Percentiles rank a stretch among this genome's conserved stretches.
Conservation (phyloP, 2,329 filamentous ascomycete genomes). For the Beauveria bassiana region DNA sequence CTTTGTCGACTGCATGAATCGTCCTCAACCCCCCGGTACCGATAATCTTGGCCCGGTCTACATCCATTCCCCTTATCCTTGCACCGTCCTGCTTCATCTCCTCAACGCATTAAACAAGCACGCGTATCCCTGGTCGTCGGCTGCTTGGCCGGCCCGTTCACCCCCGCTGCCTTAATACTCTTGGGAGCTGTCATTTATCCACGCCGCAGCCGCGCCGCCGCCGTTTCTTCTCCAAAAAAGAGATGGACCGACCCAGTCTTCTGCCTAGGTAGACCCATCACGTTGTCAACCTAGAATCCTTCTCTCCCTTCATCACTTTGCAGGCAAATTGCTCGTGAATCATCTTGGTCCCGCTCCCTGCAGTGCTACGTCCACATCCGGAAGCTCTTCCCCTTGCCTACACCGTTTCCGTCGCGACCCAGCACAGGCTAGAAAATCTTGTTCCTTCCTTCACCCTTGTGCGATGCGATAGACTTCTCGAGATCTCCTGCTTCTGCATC, state of each 20-base stretch:
- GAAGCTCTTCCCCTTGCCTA: neutral
- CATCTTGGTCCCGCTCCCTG: neutral
- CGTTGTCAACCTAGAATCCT: neutral
- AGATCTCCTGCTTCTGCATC: neutral
- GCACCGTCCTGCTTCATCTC: neutral
- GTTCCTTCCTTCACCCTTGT: neutral
- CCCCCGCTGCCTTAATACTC: conserved; percentile 11
- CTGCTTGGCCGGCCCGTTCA: conserved; percentile 6
- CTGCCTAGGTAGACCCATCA: conserved; percentile 5
- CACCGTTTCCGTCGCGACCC: neutral
- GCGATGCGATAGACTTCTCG: conserved; percentile 1
- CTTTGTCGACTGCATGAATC: neutral
- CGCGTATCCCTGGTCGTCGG: conserved; percentile 2
- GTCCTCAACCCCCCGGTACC: neutral
- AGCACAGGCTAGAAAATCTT: neutral
- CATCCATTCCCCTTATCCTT: neutral
- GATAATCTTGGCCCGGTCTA: neutral
- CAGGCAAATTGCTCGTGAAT: neutral
- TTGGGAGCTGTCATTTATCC: conserved; percentile 7
- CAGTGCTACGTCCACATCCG: neutral
- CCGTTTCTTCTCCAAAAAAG: conserved; percentile 5
- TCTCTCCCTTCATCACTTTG: neutral
- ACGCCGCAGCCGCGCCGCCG: conserved; percentile 9
- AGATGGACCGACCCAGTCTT: conserved; percentile 7
- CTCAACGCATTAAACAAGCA: neutral